Evolutionary conservation across 371 early-diverging fungal genomes (phyloP).

Genomic region (Mortierella polycephala): DNA sequence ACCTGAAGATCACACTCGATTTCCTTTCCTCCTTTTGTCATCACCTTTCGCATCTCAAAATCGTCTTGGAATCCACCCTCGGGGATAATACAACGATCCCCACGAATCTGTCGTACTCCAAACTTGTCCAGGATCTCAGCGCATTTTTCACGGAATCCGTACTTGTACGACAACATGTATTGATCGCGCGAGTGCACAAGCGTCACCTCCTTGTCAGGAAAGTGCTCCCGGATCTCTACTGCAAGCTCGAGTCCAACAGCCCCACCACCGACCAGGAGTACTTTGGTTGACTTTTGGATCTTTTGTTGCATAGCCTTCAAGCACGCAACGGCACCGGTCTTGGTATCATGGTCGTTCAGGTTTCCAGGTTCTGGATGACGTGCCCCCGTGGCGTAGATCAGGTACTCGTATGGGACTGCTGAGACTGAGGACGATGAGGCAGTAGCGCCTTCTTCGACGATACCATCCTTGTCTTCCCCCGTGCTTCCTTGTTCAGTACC

Average conservation of each 20-base stretch:
- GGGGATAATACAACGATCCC: constrained; percentile 62
- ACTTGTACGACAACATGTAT: constrained; percentile 65
- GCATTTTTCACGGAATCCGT: constrained; percentile 57
- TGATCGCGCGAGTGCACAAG: constrained; percentile 69
- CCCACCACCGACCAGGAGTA: constrained; percentile 74
- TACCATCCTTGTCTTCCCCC: no score
- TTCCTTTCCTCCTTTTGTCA: constrained; percentile 58
- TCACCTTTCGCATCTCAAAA: constrained; percentile 60
- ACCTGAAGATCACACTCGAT: constrained; percentile 68
- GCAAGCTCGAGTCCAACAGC: constrained; percentile 78
- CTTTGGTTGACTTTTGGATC: constrained; percentile 60
- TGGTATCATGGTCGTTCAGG: constrained; percentile 57
- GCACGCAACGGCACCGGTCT: constrained; percentile 56
- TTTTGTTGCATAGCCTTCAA: constrained; percentile 60
- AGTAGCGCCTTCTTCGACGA: no score
- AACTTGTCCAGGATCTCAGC: constrained; percentile 58
- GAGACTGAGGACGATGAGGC: no score
- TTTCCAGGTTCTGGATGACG: constrained; percentile 63
- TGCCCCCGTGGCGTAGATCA: constrained; percentile 68
- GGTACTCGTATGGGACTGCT: constrained; percentile 63
- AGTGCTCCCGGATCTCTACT: constrained; percentile 73
- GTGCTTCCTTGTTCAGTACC: no score
- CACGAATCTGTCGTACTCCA: constrained; percentile 61
- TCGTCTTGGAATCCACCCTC: constrained; percentile 59
- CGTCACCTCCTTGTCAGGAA: constrained; percentile 71